Evolutionary conservation across 768 basidiomycete species (phyloP), one percentile per base, ranked within the genome.

Genomic region (Agaricus bisporus): DNA sequence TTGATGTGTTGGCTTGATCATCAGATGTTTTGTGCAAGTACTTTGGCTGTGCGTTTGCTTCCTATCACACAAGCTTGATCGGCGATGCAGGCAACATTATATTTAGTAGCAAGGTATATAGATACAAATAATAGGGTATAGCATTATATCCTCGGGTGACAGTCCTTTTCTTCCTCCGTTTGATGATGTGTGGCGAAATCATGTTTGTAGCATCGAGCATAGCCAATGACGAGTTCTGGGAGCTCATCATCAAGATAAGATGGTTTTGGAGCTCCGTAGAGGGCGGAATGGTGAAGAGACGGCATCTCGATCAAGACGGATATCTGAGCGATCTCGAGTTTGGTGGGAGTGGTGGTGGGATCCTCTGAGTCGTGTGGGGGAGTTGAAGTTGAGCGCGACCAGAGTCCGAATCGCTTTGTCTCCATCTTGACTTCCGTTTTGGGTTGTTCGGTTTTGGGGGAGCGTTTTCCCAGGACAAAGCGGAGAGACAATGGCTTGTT

Each of bases 231-330:
- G 3, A 83, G 68, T 41, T 81, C 73, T 28, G 81, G 80, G 8
- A 82, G 48, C 10, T 70, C 71, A 29, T 59, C 43, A 48, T 49
- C 50, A 17, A 55, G 52, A 18, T 35, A 46, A n/a, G n/a, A n/a
- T 18, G 42, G 39, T 39, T 52, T 52, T 10, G 59, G 58, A 38
- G 63, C 66, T 37, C 56, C 58, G 36, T 59, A 60, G 26, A 54
- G 44, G 6, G 61, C 52, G 15, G 59, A 64, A 43, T 43, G 62
- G 9, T 47, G 45, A 3, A 66, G 68, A 15, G 72, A 66, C 2
- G 83, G 82, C 82, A 83, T 83, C 15, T 76, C 73, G 42, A 85
- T 71, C 54, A 85, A 67, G 2, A 83, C 78, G 15, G 80, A 74
- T 10, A 85, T 70, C 59, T 81, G 78, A 18, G 81, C 65, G 61